Evolutionary conservation across 371 early-diverging fungal genomes (phyloP).

Genomic region (Rhizopus stolonifer): DNA sequence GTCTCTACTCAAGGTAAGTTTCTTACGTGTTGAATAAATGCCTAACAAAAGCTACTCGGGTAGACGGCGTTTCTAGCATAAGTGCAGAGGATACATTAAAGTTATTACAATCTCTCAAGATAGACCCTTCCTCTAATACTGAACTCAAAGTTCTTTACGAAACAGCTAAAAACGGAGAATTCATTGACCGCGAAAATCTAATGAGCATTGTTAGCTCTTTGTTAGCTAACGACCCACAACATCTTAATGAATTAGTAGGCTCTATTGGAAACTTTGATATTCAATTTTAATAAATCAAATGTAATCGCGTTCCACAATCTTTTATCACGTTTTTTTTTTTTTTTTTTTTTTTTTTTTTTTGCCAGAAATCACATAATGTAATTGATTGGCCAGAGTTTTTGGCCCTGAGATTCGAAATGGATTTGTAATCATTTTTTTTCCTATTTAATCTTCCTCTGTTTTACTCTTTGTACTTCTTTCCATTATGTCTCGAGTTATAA

Average conservation of each 20-base stretch:
- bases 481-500: constrained; percentile 30
- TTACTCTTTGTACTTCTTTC: not conserved
- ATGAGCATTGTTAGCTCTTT: constrained; percentile 11
- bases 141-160: constrained; percentile 11
- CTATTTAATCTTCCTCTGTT: not conserved
- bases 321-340: no score
- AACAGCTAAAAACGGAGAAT: constrained; percentile 23
- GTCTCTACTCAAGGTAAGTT: constrained; percentile 4
- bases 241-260: constrained; percentile 18
- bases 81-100: constrained; percentile 20
- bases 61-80: constrained; percentile 7
- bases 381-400: no score
- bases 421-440: not conserved
- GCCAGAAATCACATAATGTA: no score
- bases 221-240: constrained; percentile 11
- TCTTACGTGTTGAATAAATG: not conserved
- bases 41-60: not conserved
- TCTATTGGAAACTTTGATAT: constrained; percentile 23
- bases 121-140: constrained; percentile 7
- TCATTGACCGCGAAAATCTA: constrained; percentile 22
- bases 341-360: not conserved
- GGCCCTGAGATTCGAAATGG: constrained; percentile 5
- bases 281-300: constrained; percentile 14
- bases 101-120: constrained; percentile 14
- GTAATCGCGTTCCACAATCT: not conserved